phyloP scores from a whole-genome alignment of 2,329 filamentous ascomycete species.

The Exophiala dermatitidis region DNA sequence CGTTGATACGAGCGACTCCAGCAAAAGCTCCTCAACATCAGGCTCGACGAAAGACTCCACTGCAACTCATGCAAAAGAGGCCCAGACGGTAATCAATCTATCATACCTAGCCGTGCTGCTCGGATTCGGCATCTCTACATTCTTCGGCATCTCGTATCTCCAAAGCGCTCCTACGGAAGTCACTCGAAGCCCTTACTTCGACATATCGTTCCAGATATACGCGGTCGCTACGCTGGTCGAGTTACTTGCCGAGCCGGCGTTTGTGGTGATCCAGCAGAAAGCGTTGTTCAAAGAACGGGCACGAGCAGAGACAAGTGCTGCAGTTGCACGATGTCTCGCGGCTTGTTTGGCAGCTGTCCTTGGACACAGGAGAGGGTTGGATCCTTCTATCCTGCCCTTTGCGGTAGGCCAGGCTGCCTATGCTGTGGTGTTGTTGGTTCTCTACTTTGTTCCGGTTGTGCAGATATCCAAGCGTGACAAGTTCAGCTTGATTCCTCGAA shows the following conservation, averaged over 20 bases:
- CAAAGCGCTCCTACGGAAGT: conserved; percentile 46
- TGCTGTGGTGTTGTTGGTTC: conserved; percentile 57
- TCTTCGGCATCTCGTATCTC: conserved; percentile 63
- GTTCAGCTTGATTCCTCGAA: conserved; percentile 60
- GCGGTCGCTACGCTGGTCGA: conserved; percentile 60
- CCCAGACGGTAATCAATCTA: conserved; percentile 78
- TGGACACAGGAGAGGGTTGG: conserved; percentile 45
- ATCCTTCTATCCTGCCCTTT: conserved; percentile 76
- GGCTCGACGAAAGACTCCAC: conserved; percentile 14
- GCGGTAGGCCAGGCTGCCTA: conserved; percentile 79
- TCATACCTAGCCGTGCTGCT: conserved; percentile 70
- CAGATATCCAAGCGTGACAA: conserved; percentile 49
- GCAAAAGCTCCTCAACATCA: not conserved
- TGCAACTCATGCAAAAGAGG: conserved; percentile 25
- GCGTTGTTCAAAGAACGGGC: conserved; percentile 75
- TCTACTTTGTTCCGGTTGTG: conserved; percentile 61
- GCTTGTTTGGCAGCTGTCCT: conserved; percentile 59
- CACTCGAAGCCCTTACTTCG: conserved; percentile 56
- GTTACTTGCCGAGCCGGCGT: conserved; percentile 77
- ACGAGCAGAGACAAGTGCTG: conserved; percentile 73
- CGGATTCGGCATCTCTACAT: conserved; percentile 57
- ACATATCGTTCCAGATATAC: conserved; percentile 48
- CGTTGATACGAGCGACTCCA: conserved; percentile 12
- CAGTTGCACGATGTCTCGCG: conserved; percentile 65
- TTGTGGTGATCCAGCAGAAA: conserved; percentile 76